Conservation (phyloP, 805 yeast species). For the Schizosaccharomyces lindneri region DNA sequence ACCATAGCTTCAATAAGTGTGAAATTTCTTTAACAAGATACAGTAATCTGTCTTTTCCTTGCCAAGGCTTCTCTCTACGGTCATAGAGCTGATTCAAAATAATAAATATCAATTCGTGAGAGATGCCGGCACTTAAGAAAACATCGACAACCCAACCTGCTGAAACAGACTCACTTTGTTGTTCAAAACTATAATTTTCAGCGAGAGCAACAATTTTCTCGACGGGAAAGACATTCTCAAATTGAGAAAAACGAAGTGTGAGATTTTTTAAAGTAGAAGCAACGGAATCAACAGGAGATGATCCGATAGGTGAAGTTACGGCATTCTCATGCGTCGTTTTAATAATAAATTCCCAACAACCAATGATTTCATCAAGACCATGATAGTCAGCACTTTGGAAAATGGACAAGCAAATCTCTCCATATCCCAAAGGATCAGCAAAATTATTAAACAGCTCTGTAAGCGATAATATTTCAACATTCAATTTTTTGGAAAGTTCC, state of each 20-base stretch:
- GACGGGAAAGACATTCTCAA: slow-evolving; percentile 63
- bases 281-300: slow-evolving; percentile 16
- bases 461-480: slow-evolving; percentile 40
- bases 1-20: background rate
- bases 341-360: slow-evolving; percentile 2
- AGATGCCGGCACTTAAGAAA: slow-evolving; percentile 15
- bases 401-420: slow-evolving; percentile 52
- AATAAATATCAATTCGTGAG: slow-evolving; percentile 10
- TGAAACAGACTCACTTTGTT: slow-evolving; percentile 16
- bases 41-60: background rate
- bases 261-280: slow-evolving; percentile 19
- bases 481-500: slow-evolving; percentile 24
- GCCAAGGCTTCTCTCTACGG: slow-evolving; percentile 12
- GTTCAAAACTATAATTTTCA: slow-evolving; percentile 27
- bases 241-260: slow-evolving; percentile 39
- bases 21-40: background rate
- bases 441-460: slow-evolving; percentile 64
- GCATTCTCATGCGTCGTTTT: slow-evolving; percentile 30
- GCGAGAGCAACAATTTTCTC: slow-evolving; percentile 42
- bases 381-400: slow-evolving; percentile 66
- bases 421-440: slow-evolving; percentile 71
- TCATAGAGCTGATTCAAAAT: slow-evolving; percentile 12
- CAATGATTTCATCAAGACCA: background rate
- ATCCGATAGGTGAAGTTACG: slow-evolving; percentile 18
- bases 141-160: slow-evolving; percentile 19